A percentile compares a stretch with the other conserved stretches of the same genome.
phyloP scores from a whole-genome alignment of 768 basidiomycete species.

The Sutorius australiensis region DNA sequence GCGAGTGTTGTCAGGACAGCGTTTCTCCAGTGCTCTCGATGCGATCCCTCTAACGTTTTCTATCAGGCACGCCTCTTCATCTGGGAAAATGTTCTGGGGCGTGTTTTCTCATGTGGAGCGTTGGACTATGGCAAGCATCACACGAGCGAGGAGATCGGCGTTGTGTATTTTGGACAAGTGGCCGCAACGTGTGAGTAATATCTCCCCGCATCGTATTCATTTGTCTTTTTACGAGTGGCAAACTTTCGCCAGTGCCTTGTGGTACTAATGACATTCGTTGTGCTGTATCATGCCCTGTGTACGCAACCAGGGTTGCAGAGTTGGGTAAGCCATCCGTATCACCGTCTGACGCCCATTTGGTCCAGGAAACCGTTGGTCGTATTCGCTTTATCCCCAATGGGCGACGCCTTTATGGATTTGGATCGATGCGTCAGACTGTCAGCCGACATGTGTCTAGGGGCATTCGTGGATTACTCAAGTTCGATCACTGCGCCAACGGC shows the following conservation, averaged over 20 bases:
- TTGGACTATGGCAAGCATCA: too few species aligned
- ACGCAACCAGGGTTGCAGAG: not conserved
- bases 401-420: not conserved
- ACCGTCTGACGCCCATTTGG: not conserved
- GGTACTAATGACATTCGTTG: not conserved
- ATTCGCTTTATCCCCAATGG: not conserved
- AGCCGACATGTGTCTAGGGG: not conserved
- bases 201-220: not conserved
- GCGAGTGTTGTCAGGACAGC: too few species aligned
- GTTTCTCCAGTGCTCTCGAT: constrained; percentile 1
- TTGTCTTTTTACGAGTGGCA: too few species aligned
- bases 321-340: not conserved
- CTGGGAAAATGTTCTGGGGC: not conserved
- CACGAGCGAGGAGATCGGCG: not conserved
- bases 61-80: too few species aligned
- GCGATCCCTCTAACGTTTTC: constrained; percentile 1
- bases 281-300: not conserved
- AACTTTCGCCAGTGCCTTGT: not conserved
- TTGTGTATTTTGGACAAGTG: not conserved
- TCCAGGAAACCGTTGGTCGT: too few species aligned
- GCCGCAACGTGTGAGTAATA: not conserved
- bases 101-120: not conserved
- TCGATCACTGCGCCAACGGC: not conserved
- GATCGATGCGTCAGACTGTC: not conserved
- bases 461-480: not conserved